These are phyloP conservation scores for Dryas alaskensis DNA, from an alignment of 306 rosid genomes.

Conservation along the genomic window DNA sequence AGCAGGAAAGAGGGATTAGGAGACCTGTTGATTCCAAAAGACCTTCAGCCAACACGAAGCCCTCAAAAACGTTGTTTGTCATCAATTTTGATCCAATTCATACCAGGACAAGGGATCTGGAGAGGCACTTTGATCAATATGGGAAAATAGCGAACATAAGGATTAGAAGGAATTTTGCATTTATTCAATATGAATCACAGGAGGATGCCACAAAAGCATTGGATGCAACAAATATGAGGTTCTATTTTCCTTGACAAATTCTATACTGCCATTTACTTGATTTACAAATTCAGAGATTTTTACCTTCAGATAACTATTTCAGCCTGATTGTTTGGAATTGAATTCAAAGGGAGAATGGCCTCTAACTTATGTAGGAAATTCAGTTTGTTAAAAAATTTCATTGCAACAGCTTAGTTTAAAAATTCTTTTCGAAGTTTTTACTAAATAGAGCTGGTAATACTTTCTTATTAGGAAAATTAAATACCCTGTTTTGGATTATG, in stretches of 20 bases:
- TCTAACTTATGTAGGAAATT: background rate
- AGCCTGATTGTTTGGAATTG: background rate
- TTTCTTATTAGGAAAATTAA: background rate
- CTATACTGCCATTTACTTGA: background rate
- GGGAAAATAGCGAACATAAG: conserved; percentile 73
- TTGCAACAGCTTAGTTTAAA: background rate
- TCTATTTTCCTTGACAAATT: conserved; percentile 24
- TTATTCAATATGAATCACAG: conserved; percentile 69
- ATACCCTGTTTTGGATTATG: background rate
- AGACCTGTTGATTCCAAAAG: conserved; percentile 58
- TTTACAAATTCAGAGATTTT: conserved; percentile 1
- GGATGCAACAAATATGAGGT: conserved; percentile 77
- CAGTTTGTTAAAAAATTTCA: background rate
- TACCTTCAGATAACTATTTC: background rate
- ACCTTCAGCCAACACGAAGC: conserved; percentile 54
- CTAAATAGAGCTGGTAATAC: background rate
- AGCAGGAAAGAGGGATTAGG: conserved; percentile 78
- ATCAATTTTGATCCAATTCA: conserved; percentile 82
- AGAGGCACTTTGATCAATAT: conserved; percentile 70
- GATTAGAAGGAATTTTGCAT: conserved; percentile 84
- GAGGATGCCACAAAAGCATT: conserved; percentile 80
- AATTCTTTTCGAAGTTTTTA: background rate
- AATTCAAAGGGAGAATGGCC: background rate
- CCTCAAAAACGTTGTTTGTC: conserved; percentile 74
- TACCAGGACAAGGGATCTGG: conserved; percentile 78